A percentile compares a stretch with the other conserved stretches of the same genome.
Evolutionary conservation across 139 green algal genomes (phyloP).

Genomic region (Deuterostichococcus epilithicus): DNA sequence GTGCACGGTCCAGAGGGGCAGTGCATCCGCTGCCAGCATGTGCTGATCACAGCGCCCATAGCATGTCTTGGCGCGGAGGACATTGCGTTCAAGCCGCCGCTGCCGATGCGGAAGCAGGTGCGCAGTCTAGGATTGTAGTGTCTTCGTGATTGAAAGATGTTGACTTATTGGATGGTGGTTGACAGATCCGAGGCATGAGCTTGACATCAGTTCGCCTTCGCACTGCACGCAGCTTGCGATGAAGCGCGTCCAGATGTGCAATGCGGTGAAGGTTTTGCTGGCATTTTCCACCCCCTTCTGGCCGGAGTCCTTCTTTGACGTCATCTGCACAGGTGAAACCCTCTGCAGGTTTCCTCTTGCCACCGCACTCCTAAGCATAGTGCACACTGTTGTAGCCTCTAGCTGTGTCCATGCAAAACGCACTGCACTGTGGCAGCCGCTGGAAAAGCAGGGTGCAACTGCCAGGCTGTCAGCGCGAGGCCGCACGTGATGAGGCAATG

Average conservation of each 20-base stretch:
- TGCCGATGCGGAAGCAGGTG: slow-evolving; percentile 55
- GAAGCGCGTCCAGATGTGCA: neutral
- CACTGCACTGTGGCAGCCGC: too few species aligned
- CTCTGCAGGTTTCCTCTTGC: too few species aligned
- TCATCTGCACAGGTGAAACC: slow-evolving; percentile 50
- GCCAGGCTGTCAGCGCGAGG: too few species aligned
- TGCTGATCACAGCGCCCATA: slow-evolving; percentile 54
- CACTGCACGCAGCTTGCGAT: neutral
- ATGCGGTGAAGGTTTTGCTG: neutral
- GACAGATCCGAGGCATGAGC: neutral
- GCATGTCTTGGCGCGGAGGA: slow-evolving; percentile 33
- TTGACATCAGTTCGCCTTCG: neutral
- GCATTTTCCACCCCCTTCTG: slow-evolving; percentile 41
- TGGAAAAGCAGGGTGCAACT: too few species aligned
- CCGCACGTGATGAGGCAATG: too few species aligned
- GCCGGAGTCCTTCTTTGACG: slow-evolving; percentile 73
- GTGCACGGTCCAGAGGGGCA: slow-evolving; percentile 12
- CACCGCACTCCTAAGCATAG: too few species aligned
- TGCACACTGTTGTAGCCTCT: too few species aligned
- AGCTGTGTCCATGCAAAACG: too few species aligned
- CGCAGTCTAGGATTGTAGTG: neutral
- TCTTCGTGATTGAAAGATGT: neutral
- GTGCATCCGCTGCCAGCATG: slow-evolving; percentile 18
- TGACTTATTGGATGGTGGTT: too few species aligned
- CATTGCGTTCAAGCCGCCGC: slow-evolving; percentile 62